Evolutionary conservation across 345 rosid species (phyloP).

Genomic region (Euclidium syriacum): DNA sequence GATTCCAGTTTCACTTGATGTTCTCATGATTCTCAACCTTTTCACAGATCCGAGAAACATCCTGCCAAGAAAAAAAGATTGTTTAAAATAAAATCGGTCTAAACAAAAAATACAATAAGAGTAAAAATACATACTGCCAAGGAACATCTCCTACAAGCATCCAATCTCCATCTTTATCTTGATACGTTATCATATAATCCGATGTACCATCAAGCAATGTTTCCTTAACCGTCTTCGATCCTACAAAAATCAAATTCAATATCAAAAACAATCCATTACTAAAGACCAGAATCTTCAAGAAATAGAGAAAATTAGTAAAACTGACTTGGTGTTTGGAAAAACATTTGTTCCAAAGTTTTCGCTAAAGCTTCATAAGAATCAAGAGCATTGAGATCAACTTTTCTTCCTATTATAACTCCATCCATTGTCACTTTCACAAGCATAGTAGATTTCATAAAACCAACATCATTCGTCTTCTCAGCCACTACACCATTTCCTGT

Average conservation of each 20-base stretch:
- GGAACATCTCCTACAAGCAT: conserved; percentile 99
- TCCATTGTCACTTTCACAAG: conserved; percentile 95
- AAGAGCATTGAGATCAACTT: conserved; percentile 65
- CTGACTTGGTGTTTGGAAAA: conserved; percentile 37
- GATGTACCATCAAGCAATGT: conserved; percentile 61
- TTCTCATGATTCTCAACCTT: conserved; percentile 85
- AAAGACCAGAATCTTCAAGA: background rate
- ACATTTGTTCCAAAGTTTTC: conserved; percentile 67
- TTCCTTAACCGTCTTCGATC: background rate
- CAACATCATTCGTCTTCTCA: conserved; percentile 15
- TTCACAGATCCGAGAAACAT: conserved; percentile 73
- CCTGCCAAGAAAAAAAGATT: conserved; percentile 34
- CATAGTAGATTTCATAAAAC: conserved; percentile 9
- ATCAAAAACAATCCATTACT: no score
- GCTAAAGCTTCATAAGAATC: conserved; percentile 67
- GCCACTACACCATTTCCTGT: conserved; percentile 19
- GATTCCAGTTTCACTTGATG: conserved; percentile 50
- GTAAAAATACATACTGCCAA: conserved; percentile 58
- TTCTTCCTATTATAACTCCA: conserved; percentile 85
- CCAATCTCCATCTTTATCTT: conserved; percentile 98
- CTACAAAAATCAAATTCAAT: no score
- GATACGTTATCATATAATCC: conserved; percentile 67
- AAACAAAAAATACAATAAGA: background rate
- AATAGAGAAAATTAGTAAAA: background rate
- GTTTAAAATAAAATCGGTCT: background rate